Evolutionary conservation across 495 filamentous ascomycete species (phyloP).

Genomic region (Trichoderma erinaceum): DNA sequence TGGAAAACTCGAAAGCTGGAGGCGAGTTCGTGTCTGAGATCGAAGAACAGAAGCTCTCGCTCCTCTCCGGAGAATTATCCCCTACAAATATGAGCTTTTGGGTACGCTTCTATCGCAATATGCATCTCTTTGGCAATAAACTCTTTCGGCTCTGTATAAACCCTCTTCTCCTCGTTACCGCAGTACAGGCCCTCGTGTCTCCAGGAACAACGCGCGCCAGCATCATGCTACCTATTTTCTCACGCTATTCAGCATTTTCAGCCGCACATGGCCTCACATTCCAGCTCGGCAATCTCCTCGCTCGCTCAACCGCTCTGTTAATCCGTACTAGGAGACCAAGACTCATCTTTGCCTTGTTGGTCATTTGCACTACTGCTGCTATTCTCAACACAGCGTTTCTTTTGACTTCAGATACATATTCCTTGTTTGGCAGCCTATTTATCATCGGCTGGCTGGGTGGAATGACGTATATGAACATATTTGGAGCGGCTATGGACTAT

Average conservation of each 20-base stretch:
- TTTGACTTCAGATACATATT: background rate
- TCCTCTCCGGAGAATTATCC: background rate
- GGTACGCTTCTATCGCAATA: background rate
- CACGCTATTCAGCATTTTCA: background rate
- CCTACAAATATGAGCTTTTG: background rate
- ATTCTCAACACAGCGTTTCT: background rate
- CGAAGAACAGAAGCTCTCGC: background rate
- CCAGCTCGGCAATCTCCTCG: background rate
- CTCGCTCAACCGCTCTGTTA: conserved; percentile 5
- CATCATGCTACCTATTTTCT: background rate
- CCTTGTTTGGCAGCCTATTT: background rate
- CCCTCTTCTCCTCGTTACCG: background rate
- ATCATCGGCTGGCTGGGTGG: background rate
- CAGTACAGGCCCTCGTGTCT: background rate
- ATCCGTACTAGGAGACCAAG: background rate
- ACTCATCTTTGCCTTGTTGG: background rate
- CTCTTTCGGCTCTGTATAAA: conserved; percentile 5
- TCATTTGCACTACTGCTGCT: background rate
- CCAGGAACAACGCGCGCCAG: conserved; percentile 8
- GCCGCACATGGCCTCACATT: background rate
- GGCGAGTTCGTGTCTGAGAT: background rate
- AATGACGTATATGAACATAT: background rate
- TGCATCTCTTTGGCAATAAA: background rate
- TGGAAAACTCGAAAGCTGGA: background rate
- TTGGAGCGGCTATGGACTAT: background rate